Evolutionary conservation across 768 basidiomycete species (phyloP).

Genomic region (Thelephora ganbajun): DNA sequence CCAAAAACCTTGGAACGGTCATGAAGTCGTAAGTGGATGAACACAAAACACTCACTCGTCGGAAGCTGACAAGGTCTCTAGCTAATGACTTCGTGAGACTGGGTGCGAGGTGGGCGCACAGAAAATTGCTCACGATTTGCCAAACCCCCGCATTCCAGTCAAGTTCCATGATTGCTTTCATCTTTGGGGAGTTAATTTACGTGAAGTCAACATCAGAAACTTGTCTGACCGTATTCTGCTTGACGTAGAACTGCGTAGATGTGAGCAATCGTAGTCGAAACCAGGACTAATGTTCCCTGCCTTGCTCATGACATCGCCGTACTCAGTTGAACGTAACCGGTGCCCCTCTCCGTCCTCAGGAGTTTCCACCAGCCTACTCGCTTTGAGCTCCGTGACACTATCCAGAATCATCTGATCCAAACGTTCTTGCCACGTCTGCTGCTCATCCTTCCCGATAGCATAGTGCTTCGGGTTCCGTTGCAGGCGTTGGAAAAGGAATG

Average conservation of each 20-base stretch:
- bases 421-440: slow-evolving; percentile 54
- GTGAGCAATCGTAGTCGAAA: not conserved
- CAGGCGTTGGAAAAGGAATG: slow-evolving; percentile 81
- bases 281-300: slow-evolving; percentile 20
- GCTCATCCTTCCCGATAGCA: slow-evolving; percentile 37
- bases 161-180: slow-evolving; percentile 50
- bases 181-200: slow-evolving; percentile 26
- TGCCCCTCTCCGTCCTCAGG: slow-evolving; percentile 21
- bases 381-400: slow-evolving; percentile 44
- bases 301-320: slow-evolving; percentile 81
- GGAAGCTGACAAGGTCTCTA: slow-evolving; percentile 49
- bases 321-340: slow-evolving; percentile 48
- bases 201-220: not conserved
- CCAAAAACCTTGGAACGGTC: slow-evolving; percentile 35
- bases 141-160: slow-evolving; percentile 39
- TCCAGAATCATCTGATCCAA: slow-evolving; percentile 63
- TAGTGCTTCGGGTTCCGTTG: slow-evolving; percentile 76
- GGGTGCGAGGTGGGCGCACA: not conserved
- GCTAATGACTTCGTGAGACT: slow-evolving; percentile 19
- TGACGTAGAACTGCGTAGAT: slow-evolving; percentile 51
- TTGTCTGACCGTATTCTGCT: slow-evolving; percentile 43
- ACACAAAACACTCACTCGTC: slow-evolving; percentile 37
- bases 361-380: slow-evolving; percentile 45
- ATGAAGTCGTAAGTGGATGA: slow-evolving; percentile 2
- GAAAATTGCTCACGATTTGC: slow-evolving; percentile 40